Evolutionary conservation across 164 flowering plant genomes (phyloP).

Genomic region (Platanus orientalis): DNA sequence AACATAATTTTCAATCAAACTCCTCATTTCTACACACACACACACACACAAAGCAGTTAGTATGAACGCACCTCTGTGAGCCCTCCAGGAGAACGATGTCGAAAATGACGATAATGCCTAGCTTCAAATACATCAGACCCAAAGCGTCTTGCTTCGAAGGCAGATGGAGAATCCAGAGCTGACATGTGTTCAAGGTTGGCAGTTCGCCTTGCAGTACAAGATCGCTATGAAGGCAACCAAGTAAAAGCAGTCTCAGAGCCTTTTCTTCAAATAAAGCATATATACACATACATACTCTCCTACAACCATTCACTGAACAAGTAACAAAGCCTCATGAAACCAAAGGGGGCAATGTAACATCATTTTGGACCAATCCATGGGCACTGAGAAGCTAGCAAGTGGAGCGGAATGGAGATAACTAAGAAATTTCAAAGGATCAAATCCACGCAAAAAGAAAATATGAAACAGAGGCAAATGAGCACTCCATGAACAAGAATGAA

Average conservation of each 20-base stretch:
- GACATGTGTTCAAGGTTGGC: slow-evolving; percentile 40
- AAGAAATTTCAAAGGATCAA: background rate
- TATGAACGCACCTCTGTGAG: slow-evolving; percentile 59
- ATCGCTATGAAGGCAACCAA: slow-evolving; percentile 31
- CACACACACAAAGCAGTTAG: too few species aligned
- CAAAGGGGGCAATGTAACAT: background rate
- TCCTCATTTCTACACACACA: too few species aligned
- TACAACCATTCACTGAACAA: background rate
- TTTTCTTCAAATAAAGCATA: background rate
- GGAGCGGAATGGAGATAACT: too few species aligned
- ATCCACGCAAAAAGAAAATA: too few species aligned
- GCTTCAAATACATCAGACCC: slow-evolving; percentile 40
- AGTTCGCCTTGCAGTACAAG: slow-evolving; percentile 38
- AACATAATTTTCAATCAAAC: too few species aligned
- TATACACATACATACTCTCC: background rate
- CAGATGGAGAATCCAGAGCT: slow-evolving; percentile 40
- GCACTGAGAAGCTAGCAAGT: too few species aligned
- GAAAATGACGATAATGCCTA: slow-evolving; percentile 54
- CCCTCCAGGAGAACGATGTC: slow-evolving; percentile 71
- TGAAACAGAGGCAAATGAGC: background rate
- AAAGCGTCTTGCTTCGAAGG: slow-evolving; percentile 24
- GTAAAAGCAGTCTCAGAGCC: background rate
- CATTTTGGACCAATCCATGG: too few species aligned
- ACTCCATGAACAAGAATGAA: background rate
- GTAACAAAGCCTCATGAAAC: too few species aligned